These are phyloP conservation scores for Phtheirospermum japonicum DNA, from an alignment of 257 asterid genomes.

Conservation along the genomic window DNA sequence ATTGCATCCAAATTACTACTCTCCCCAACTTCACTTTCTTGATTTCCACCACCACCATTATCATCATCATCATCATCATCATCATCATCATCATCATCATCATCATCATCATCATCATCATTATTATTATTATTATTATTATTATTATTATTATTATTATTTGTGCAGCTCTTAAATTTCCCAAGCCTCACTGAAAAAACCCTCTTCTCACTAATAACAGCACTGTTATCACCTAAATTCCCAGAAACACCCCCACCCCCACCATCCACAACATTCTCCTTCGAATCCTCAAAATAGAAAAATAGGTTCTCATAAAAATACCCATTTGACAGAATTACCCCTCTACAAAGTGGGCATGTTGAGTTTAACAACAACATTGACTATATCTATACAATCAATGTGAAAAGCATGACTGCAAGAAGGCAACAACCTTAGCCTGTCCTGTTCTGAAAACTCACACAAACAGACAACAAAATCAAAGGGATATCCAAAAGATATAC, in stretches of 20 bases:
- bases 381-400: conserved; percentile 78
- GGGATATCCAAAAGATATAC: too few relatives aligned
- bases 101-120: too few relatives aligned
- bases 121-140: conserved; percentile 16
- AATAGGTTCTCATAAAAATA: conserved; percentile 60
- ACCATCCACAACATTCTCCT: conserved; percentile 47
- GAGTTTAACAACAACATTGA: conserved; percentile 85
- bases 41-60: conserved; percentile 30
- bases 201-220: conserved; percentile 52
- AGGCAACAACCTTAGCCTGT: conserved; percentile 70
- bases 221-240: conserved; percentile 24
- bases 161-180: conserved; percentile 43
- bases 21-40: conserved; percentile 62
- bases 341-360: conserved; percentile 87
- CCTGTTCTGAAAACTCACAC: conserved; percentile 70
- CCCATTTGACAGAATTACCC: conserved; percentile 58
- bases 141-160: neutral
- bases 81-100: too few relatives aligned
- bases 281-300: conserved; percentile 47
- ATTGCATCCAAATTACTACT: conserved; percentile 73
- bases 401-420: conserved; percentile 92
- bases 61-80: neutral
- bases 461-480: conserved; percentile 91
- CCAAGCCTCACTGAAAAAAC: conserved; percentile 91
- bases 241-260: conserved; percentile 21